Percentiles rank a stretch among this genome's conserved stretches.
Conservation (phyloP, 2,329 filamentous ascomycete species). For the Tolypocladium album region DNA sequence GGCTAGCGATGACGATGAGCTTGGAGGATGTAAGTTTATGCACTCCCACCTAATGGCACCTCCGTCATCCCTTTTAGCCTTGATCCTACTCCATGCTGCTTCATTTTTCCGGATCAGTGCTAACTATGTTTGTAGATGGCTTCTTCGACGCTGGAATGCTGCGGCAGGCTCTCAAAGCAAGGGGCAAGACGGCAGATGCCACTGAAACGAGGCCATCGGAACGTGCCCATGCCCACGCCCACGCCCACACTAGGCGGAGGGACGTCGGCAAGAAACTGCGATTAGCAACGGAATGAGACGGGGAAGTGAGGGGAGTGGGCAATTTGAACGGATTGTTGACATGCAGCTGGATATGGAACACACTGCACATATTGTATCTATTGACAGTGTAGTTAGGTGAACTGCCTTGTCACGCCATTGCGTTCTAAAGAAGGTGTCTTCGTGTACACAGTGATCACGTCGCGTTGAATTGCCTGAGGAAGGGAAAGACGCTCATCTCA, state of each 20-base stretch:
- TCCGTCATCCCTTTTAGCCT: not conserved
- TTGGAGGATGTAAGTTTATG: conserved; percentile 75
- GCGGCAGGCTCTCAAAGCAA: conserved; percentile 72
- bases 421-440: no score
- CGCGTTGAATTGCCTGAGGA: not conserved
- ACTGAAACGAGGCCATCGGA: conserved; percentile 45
- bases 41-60: not conserved
- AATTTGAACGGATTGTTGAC: not conserved
- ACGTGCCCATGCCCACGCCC: conserved; percentile 44
- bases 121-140: conserved; percentile 54
- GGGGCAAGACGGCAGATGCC: conserved; percentile 42
- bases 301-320: not conserved
- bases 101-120: conserved; percentile 4
- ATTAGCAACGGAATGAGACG: conserved; percentile 10
- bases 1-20: conserved; percentile 74
- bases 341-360: not conserved
- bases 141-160: conserved; percentile 98
- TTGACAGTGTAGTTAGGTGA: not conserved
- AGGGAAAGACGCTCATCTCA: not conserved
- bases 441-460: not conserved
- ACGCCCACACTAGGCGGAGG: conserved; percentile 31
- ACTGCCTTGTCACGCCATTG: not conserved
- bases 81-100: not conserved
- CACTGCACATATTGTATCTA: not conserved
- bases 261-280: conserved; percentile 67